These are phyloP conservation scores for Aspergillus caelatus DNA, from an alignment of 2,329 filamentous ascomycete genomes.

Conservation along the genomic window DNA sequence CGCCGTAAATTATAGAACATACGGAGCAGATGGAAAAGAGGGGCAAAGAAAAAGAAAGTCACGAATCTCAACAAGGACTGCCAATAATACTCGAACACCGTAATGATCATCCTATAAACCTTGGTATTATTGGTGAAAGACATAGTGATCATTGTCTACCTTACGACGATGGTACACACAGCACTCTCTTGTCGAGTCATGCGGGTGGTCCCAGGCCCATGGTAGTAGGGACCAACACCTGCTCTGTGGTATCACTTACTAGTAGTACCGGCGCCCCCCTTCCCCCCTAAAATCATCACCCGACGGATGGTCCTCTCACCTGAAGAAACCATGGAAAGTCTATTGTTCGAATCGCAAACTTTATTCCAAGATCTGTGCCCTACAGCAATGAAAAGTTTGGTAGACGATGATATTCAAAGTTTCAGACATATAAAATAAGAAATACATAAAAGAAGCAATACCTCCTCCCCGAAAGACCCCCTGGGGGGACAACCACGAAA, in stretches of 20 bases:
- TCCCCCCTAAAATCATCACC: not conserved
- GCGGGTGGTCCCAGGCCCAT: conserved; percentile 1
- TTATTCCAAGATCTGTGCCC: not conserved
- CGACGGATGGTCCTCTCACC: not conserved
- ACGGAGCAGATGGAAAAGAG: not conserved
- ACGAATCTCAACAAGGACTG: not conserved
- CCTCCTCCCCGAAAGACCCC: not conserved
- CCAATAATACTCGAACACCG: not conserved
- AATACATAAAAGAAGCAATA: not conserved
- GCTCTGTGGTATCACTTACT: not conserved
- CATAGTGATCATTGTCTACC: too few relatives aligned
- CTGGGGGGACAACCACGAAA: not conserved
- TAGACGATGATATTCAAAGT: not conserved
- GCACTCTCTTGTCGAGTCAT: not conserved
- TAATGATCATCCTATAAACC: not conserved
- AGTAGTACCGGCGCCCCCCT: too few relatives aligned
- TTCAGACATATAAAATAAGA: not conserved
- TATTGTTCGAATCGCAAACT: not conserved
- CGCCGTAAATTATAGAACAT: not conserved
- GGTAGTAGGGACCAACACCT: not conserved
- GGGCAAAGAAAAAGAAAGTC: not conserved
- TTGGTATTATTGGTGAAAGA: not conserved
- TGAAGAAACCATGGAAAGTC: conserved; percentile 3
- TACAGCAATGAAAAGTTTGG: not conserved
- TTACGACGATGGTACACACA: too few relatives aligned